A percentile compares a stretch with the other conserved stretches of the same genome.
phyloP scores from a whole-genome alignment of 495 filamentous ascomycete species.

The Tuber calosporum region DNA sequence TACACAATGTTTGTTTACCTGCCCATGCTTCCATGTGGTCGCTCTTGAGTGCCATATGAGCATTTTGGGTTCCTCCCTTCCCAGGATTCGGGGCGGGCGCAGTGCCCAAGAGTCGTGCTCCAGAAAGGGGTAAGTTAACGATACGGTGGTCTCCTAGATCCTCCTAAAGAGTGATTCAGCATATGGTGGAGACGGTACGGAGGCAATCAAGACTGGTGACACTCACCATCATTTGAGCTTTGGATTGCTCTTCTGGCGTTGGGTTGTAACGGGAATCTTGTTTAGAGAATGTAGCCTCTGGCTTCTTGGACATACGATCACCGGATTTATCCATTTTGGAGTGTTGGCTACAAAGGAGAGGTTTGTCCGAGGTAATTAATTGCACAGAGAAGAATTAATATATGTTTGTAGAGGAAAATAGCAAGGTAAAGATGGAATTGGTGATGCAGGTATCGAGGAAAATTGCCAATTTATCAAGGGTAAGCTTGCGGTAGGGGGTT shows the following conservation, averaged over 20 bases:
- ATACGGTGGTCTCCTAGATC: constrained; percentile 39
- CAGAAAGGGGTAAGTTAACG: constrained; percentile 29
- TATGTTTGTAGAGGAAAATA: neutral
- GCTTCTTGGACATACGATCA: neutral
- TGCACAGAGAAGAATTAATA: neutral
- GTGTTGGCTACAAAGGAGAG: no score
- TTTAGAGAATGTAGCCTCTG: constrained; percentile 18
- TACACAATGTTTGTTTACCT: constrained; percentile 14
- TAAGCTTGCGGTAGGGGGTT: neutral
- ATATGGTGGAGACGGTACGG: neutral
- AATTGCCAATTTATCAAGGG: neutral
- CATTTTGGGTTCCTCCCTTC: constrained; percentile 16
- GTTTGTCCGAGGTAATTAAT: neutral
- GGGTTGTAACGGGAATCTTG: constrained; percentile 28
- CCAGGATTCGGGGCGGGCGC: constrained; percentile 33
- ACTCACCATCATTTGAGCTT: constrained; percentile 35
- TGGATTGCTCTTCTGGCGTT: constrained; percentile 17
- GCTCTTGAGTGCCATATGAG: constrained; percentile 11
- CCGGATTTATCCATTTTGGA: neutral
- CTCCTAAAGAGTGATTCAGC: constrained; percentile 13
- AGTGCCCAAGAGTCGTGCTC: constrained; percentile 13
- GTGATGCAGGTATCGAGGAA: neutral
- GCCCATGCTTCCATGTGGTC: constrained; percentile 24
- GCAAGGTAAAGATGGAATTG: neutral
- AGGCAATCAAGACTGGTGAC: neutral